Base-by-base conservation (phyloP, 345 rosid species). In the Eucalyptus cloeziana region DNA sequence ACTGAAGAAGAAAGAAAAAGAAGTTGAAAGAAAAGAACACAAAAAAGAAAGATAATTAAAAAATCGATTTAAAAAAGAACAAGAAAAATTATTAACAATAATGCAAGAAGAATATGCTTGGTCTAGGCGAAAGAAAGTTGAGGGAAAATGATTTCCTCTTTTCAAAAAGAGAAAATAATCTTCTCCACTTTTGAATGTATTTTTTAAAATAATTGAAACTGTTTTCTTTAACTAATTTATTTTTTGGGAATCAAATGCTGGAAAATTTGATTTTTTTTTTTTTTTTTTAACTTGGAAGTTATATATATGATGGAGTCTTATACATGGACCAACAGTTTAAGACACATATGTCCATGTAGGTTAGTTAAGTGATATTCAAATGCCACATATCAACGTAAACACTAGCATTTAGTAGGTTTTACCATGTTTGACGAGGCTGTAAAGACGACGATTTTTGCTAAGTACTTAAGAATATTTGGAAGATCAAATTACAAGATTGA, bases 1-100 rank as follows among this genome's bases (percentile, higher is more conserved):
- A 25, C 6, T 2, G 0, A 1, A 56, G 5, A 56, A 56, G 30
- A 24, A 10, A 30, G 30, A 56, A 56, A 24, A 56, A 56, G 0
- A 10, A 56, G 10, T 22, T 4, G 13, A 56, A 56, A 56, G 30
- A 24, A 56, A 56, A 56, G 30, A 56, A 52, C 58, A 52, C 19
- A 56, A 56, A 56, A 8, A 22, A 24, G 27, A 56, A 56, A 24
- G 13, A 56, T 4, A 56, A 56, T 56, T 56, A 24, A 24, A 52
- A 52, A 52, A 21, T 52, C 0, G 10, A 52, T 52, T 19, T 19
- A 24, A 56, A 56, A 22, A 22, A 24, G 2, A 21, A 54, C 21
- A 54, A 22, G 5, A 22, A 56, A 22, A 56, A 24, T 22, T 9
- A 56, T 56, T 56, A 24, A 56, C 5, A 56, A 22, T 22, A 56